A percentile compares a stretch with the other conserved stretches of the same genome.
These are phyloP conservation scores for Artemisia argyi DNA, from an alignment of 129 eudicot species.

Conservation along the genomic window DNA sequence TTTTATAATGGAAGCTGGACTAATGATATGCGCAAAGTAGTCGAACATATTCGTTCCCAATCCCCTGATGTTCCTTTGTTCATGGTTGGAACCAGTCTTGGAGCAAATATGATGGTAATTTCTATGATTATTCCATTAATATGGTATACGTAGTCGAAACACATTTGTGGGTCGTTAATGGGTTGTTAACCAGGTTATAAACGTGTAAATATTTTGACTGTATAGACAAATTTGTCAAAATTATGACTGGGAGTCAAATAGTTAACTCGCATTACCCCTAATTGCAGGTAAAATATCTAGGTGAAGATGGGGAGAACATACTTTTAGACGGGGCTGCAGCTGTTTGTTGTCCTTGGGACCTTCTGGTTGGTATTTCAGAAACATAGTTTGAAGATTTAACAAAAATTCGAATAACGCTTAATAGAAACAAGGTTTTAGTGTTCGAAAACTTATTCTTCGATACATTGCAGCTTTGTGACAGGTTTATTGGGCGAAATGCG, in stretches of 20 bases:
- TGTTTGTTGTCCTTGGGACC: conserved; percentile 97
- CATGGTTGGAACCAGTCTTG: conserved; percentile 91
- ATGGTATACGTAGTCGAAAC: too few relatives aligned
- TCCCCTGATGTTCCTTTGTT: conserved; percentile 75
- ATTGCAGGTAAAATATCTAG: conserved; percentile 88
- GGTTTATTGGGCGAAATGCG: conserved; percentile 68
- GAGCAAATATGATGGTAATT: conserved; percentile 93
- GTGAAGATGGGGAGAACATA: conserved; percentile 76
- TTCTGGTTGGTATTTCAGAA: conserved; percentile 58
- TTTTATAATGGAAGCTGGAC: conserved; percentile 97
- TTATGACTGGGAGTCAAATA: background rate
- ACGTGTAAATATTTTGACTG: background rate
- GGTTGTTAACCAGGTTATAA: background rate
- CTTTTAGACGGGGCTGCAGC: conserved; percentile 94
- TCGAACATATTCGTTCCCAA: conserved; percentile 59
- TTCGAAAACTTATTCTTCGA: background rate
- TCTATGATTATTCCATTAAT: background rate
- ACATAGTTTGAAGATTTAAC: background rate
- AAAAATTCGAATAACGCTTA: background rate
- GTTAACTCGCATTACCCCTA: conserved; percentile 12
- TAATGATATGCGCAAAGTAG: conserved; percentile 70
- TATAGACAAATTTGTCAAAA: conserved; percentile 8
- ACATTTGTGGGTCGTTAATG: background rate
- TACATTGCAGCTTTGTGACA: conserved; percentile 72
- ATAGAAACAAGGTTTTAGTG: background rate